Percentiles rank a stretch among this genome's conserved stretches.
These are phyloP conservation scores for Penicillium malachiteum DNA, from an alignment of 495 filamentous ascomycete species.

Conservation along the genomic window DNA sequence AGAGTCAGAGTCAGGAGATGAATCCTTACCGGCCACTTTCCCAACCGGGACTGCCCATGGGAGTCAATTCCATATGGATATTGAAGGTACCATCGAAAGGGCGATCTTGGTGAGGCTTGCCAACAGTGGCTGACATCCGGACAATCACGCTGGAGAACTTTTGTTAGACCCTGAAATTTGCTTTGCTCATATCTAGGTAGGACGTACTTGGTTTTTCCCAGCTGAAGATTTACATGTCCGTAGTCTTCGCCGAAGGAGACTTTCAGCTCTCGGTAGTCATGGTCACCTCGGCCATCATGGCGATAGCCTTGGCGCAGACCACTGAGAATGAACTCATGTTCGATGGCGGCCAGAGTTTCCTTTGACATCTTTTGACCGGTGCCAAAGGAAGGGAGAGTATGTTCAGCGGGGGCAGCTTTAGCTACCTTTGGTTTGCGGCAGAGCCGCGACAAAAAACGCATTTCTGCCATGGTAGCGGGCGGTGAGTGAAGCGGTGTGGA, in stretches of 20 bases:
- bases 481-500: too few relatives aligned
- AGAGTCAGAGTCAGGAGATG: not conserved
- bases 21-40: conserved; percentile 70
- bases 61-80: conserved; percentile 83
- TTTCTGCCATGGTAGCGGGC: too few relatives aligned
- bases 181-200: not conserved
- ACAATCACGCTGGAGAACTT: conserved; percentile 65
- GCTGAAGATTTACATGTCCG: conserved; percentile 81
- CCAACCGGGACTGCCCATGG: conserved; percentile 91
- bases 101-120: conserved; percentile 78
- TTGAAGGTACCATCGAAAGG: conserved; percentile 94
- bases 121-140: conserved; percentile 83
- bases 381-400: too few relatives aligned
- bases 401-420: too few relatives aligned
- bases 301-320: conserved; percentile 74
- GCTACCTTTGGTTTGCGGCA: too few relatives aligned
- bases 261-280: conserved; percentile 73
- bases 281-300: conserved; percentile 76
- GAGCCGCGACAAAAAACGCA: too few relatives aligned
- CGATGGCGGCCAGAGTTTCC: conserved; percentile 51
- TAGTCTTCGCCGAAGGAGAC: conserved; percentile 86
- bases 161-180: not conserved
- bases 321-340: conserved; percentile 72
- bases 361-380: conserved; percentile 64
- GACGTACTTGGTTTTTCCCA: conserved; percentile 84